Evolutionary conservation across 1,284 basidiomycete species (phyloP).

Genomic region (Boletus semigastroideus): DNA sequence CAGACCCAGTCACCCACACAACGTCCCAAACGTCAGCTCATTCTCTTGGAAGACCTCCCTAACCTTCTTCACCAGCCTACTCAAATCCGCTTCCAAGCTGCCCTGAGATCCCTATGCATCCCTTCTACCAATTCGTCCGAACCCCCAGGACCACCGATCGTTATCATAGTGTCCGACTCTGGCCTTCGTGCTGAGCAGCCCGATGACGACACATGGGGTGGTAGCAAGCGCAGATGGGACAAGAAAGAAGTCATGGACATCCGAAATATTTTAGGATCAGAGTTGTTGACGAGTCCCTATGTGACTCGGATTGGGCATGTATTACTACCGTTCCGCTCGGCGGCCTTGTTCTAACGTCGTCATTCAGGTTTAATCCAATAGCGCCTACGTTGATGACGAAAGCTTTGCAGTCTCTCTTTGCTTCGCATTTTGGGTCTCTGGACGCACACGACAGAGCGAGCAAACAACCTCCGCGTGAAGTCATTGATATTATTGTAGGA

Average conservation of each 20-base stretch:
- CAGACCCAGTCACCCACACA: slow-evolving; percentile 1
- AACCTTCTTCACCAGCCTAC: slow-evolving; percentile 82
- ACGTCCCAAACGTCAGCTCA: slow-evolving; percentile 47
- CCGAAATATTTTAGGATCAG: slow-evolving; percentile 62
- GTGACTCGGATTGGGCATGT: slow-evolving; percentile 75
- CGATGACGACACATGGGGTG: slow-evolving; percentile 48
- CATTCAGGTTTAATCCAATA: slow-evolving; percentile 82
- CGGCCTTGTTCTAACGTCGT: slow-evolving; percentile 2
- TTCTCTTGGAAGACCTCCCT: slow-evolving; percentile 91
- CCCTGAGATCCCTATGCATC: slow-evolving; percentile 59
- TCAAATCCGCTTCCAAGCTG: slow-evolving; percentile 73
- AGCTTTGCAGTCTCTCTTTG: slow-evolving; percentile 70
- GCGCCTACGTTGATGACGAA: slow-evolving; percentile 83
- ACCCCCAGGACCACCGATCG: slow-evolving; percentile 58
- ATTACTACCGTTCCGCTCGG: not conserved
- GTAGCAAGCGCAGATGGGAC: slow-evolving; percentile 39
- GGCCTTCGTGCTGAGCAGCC: slow-evolving; percentile 71
- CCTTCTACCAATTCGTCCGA: slow-evolving; percentile 30
- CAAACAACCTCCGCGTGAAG: slow-evolving; percentile 55
- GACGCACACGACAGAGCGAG: slow-evolving; percentile 6
- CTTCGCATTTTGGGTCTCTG: slow-evolving; percentile 41
- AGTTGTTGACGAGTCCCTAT: slow-evolving; percentile 59
- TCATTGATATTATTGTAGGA: slow-evolving; percentile 73
- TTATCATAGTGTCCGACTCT: slow-evolving; percentile 84
- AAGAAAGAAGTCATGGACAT: slow-evolving; percentile 63